A percentile compares a stretch with the other conserved stretches of the same genome.
These are phyloP conservation scores for Aureobasidium sp. DNA, from an alignment of 2,329 filamentous ascomycete genomes.

Conservation along the genomic window DNA sequence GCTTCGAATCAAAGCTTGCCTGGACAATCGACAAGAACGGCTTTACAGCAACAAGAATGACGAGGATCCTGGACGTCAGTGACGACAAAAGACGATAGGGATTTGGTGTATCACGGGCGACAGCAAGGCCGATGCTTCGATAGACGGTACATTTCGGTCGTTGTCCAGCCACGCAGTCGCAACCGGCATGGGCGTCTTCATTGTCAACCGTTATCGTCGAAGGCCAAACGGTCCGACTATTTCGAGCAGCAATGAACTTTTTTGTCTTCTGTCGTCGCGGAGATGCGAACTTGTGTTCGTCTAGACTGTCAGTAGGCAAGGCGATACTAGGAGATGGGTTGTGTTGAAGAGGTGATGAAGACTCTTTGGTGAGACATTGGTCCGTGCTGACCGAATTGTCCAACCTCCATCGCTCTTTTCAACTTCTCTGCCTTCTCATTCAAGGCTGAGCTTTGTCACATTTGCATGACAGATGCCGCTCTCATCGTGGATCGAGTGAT, in stretches of 20 bases:
- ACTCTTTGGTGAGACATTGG: constrained; percentile 9
- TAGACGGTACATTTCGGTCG: not conserved
- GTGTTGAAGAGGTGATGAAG: not conserved
- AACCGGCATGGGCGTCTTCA: not conserved
- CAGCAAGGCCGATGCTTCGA: not conserved
- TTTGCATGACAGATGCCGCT: not conserved
- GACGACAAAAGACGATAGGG: not conserved
- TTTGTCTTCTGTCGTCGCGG: not conserved
- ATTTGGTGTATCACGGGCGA: not conserved
- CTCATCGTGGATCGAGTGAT: too few relatives aligned
- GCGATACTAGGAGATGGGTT: not conserved
- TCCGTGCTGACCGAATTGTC: constrained; percentile 1
- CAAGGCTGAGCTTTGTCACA: too few relatives aligned
- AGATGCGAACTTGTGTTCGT: constrained; percentile 7
- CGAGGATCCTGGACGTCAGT: not conserved
- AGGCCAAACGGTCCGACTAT: not conserved
- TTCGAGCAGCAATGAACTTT: not conserved
- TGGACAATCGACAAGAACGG: not conserved
- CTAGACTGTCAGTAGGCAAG: not conserved
- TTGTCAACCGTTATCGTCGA: not conserved
- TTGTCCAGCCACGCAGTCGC: not conserved
- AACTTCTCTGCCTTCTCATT: not conserved
- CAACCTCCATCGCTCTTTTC: constrained; percentile 7
- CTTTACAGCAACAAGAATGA: constrained; percentile 7
- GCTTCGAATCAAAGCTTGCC: not conserved